Base-by-base conservation (phyloP, 352 stramenopile genomes). In the Aphanomyces cochlioides region DNA sequence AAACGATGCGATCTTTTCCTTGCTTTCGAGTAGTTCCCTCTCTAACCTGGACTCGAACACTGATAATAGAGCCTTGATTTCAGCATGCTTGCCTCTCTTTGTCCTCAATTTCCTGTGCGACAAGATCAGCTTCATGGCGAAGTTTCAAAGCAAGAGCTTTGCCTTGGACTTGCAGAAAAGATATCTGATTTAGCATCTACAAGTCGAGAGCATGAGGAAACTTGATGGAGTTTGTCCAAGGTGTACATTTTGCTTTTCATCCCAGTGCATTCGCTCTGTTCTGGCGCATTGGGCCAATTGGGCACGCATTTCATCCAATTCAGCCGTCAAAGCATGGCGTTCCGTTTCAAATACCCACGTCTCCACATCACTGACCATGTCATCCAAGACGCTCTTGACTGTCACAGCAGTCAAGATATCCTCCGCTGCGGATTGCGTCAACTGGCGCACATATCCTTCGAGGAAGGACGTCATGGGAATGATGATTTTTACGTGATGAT, bases 301-400 rank as follows among this genome's bases (percentile, higher is more conserved):
- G 7, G 45, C 78, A 56, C 84, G 74, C 1, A 76, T 65, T 34
- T 61, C 36, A 12, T 59, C 34, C 12, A 93, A 72, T 56, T 90
- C 76, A 0, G 73, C 50, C 15, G 68, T 69, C 43, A 92, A 57
- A 3, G 34, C 72, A 3, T 73, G 54, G 8, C 87, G 41, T 63
- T 90, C 79, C 40, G 76, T 80, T 60, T 92, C 83, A 69, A 84
- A 72, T 19, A 84, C 83, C 37, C 73, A 88, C 47, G 64, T 85
- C 72, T 92, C 86, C n/a, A 93, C 77, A 67, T 93, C 86, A 72
- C 89, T 90, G 21, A 93, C 83, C 79, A 93, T 92, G 69, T 92
- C 86, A 45, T 87, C 80, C 48, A 93, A 77, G 47, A 92, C 79
- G 5, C 38, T 56, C 21, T 67, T n/a, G n/a, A 67, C 59, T 12